These are phyloP conservation scores for Ganoderma sinense DNA, from an alignment of 1,284 basidiomycete species.

Conservation along the genomic window DNA sequence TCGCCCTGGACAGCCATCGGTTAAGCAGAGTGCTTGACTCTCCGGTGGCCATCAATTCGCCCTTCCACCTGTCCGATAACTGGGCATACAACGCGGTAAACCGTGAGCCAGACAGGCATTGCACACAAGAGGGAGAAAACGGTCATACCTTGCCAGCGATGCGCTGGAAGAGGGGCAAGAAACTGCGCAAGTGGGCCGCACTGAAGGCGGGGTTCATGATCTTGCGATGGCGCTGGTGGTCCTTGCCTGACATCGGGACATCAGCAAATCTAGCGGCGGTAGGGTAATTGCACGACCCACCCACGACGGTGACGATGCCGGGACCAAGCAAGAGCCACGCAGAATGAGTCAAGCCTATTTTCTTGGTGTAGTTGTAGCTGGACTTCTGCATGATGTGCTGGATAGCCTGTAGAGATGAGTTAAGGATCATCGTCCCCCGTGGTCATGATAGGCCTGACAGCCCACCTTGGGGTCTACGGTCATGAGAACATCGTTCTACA, in stretches of 20 bases:
- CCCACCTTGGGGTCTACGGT: slow-evolving; percentile 26
- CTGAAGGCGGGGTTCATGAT: slow-evolving; percentile 41
- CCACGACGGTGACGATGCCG: slow-evolving; percentile 27
- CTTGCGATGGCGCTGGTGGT: slow-evolving; percentile 39
- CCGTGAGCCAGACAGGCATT: not conserved
- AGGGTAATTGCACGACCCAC: slow-evolving; percentile 13
- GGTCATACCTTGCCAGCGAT: slow-evolving; percentile 25
- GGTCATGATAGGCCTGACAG: not conserved
- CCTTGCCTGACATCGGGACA: not conserved
- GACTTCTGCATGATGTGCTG: slow-evolving; percentile 39
- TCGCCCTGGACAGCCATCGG: slow-evolving; percentile 37
- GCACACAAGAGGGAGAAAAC: not conserved
- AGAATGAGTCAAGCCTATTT: slow-evolving; percentile 16
- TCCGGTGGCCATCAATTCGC: slow-evolving; percentile 13
- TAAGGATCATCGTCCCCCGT: not conserved
- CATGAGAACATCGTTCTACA: slow-evolving; percentile 22
- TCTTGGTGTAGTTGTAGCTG: slow-evolving; percentile 35
- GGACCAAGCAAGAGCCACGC: slow-evolving; percentile 27
- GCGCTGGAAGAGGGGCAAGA: slow-evolving; percentile 33
- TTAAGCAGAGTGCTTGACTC: slow-evolving; percentile 19
- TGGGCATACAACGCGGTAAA: not conserved
- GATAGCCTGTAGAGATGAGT: slow-evolving; percentile 25
- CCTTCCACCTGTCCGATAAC: slow-evolving; percentile 32
- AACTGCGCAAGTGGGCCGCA: slow-evolving; percentile 29
- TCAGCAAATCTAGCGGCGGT: not conserved